Evolutionary conservation across 2,329 filamentous ascomycete genomes (phyloP).

Genomic region (Penicillium rolfsii): DNA sequence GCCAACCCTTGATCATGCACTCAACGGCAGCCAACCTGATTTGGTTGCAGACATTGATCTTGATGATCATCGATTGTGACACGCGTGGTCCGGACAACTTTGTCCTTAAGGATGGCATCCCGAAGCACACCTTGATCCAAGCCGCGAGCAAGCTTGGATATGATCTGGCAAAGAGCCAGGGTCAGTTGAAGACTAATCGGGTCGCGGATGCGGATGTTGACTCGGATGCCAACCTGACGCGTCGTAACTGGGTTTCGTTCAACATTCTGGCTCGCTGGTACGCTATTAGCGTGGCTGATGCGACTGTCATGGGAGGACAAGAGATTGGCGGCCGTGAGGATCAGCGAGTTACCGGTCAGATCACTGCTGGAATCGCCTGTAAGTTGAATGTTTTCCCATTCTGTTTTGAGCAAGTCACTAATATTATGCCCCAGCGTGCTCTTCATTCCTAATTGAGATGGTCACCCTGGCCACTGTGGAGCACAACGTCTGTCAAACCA

Average conservation of each 20-base stretch:
- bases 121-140: slow-evolving; percentile 47
- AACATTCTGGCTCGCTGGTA: slow-evolving; percentile 48
- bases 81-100: slow-evolving; percentile 48
- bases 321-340: slow-evolving; percentile 46
- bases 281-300: slow-evolving; percentile 46
- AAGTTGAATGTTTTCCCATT: slow-evolving; percentile 25
- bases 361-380: slow-evolving; percentile 44
- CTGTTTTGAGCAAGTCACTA: slow-evolving; percentile 6
- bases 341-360: slow-evolving; percentile 42
- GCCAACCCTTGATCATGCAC: slow-evolving; percentile 42
- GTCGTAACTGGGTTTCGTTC: slow-evolving; percentile 47
- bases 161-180: slow-evolving; percentile 43
- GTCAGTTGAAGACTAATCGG: slow-evolving; percentile 43
- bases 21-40: slow-evolving; percentile 43
- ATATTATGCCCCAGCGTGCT: slow-evolving; percentile 34
- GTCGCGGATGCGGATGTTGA: slow-evolving; percentile 42
- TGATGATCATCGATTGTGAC: slow-evolving; percentile 50
- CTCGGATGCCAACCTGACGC: slow-evolving; percentile 46
- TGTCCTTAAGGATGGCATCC: slow-evolving; percentile 44
- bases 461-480: slow-evolving; percentile 40
- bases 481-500: slow-evolving; percentile 41
- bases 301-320: slow-evolving; percentile 41
- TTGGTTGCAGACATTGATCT: slow-evolving; percentile 46
- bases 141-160: slow-evolving; percentile 44
- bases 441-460: slow-evolving; percentile 43